phyloP scores from a whole-genome alignment of 371 early-diverging fungal species.

The Mortierella sp. region DNA sequence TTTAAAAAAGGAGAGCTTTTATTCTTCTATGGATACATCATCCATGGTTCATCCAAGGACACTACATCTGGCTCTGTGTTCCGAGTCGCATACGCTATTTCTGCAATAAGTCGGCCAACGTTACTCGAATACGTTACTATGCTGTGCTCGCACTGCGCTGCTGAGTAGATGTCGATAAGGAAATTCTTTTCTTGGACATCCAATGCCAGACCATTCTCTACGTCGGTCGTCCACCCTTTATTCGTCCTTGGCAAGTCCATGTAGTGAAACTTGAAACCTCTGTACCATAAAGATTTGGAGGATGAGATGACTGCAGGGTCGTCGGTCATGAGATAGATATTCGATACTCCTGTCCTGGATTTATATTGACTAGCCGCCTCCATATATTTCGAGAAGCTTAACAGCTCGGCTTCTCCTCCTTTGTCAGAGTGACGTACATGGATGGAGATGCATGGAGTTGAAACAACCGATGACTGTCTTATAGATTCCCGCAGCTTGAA shows the following conservation, averaged over 20 bases:
- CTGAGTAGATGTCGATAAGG: constrained; percentile 17
- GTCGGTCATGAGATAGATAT: constrained; percentile 26
- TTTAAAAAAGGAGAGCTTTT: too few species aligned
- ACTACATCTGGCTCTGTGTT: constrained; percentile 17
- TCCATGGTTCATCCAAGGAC: constrained; percentile 16
- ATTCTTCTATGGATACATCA: constrained; percentile 11
- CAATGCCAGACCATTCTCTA: not conserved
- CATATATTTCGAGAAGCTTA: constrained; percentile 9
- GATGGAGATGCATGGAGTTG: constrained; percentile 15
- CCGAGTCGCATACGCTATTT: constrained; percentile 12
- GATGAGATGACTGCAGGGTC: constrained; percentile 18
- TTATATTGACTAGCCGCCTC: not conserved
- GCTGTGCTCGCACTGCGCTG: constrained; percentile 18
- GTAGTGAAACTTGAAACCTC: constrained; percentile 9
- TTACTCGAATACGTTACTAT: constrained; percentile 28
- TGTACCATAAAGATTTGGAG: not conserved
- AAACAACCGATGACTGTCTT: not conserved
- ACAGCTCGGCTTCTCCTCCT: not conserved
- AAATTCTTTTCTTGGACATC: constrained; percentile 17
- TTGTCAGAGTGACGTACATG: constrained; percentile 29
- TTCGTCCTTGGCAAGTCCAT: constrained; percentile 12
- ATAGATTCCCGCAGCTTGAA: not conserved
- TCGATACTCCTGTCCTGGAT: constrained; percentile 12
- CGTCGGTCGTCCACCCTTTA: constrained; percentile 12
- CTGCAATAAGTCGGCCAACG: constrained; percentile 24